Conservation (phyloP, 1,284 basidiomycete species). For the Ceratobasidium sp. region DNA sequence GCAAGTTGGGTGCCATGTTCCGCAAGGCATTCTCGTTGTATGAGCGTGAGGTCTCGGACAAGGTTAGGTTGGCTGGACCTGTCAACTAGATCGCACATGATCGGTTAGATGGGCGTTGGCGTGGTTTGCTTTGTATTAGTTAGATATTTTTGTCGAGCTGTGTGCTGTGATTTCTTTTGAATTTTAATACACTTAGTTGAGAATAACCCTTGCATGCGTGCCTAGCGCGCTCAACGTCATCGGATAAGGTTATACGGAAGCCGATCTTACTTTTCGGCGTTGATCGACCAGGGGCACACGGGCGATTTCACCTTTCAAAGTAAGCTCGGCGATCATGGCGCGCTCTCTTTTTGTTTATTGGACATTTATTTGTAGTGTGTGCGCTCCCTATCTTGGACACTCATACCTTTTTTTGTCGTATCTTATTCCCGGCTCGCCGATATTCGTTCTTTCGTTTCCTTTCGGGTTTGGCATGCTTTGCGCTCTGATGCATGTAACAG, state of each 20-base stretch:
- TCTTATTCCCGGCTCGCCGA: conserved; percentile 1
- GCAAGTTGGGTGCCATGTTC: conserved; percentile 92
- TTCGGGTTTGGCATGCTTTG: conserved; percentile 1
- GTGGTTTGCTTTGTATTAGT: conserved; percentile 33
- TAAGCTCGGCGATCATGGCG: neutral
- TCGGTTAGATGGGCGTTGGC: neutral
- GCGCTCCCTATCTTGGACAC: neutral
- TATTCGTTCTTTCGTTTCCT: conserved; percentile 5
- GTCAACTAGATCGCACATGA: conserved; percentile 8
- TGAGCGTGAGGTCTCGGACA: conserved; percentile 79
- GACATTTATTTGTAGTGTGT: neutral
- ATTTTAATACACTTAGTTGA: conserved; percentile 1
- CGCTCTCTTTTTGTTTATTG: neutral
- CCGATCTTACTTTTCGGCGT: too few relatives aligned
- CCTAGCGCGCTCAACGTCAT: neutral
- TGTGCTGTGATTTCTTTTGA: neutral
- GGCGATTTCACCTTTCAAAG: neutral
- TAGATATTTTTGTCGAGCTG: conserved; percentile 26
- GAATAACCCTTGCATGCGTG: neutral
- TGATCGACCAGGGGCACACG: conserved; percentile 28
- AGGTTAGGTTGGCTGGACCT: conserved; percentile 82
- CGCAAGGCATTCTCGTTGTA: conserved; percentile 89
- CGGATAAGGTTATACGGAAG: too few relatives aligned
- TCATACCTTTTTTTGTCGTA: neutral
- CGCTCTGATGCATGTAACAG: neutral